Evolutionary conservation across 2,329 filamentous ascomycete genomes (phyloP).

Genomic region (Metarhizium album): DNA sequence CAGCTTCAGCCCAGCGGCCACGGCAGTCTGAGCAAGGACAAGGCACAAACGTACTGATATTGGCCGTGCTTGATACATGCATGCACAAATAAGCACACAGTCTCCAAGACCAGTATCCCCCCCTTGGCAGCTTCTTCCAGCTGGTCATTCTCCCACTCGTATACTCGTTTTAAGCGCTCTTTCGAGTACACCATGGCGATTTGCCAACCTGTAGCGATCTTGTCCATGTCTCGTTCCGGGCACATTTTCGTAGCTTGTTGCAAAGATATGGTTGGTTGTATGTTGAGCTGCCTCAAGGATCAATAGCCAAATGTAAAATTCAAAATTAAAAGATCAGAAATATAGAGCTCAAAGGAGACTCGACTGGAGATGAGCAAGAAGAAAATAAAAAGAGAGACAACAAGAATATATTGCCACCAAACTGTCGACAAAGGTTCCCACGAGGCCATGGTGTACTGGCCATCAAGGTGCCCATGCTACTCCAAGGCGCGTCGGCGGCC

Average conservation of each 20-base stretch:
- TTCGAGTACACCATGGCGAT: conserved; percentile 27
- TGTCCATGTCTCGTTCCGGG: conserved; percentile 20
- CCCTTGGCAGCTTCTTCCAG: conserved; percentile 21
- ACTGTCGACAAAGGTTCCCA: background rate
- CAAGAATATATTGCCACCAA: background rate
- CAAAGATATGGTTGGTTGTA: background rate
- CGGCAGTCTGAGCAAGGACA: background rate
- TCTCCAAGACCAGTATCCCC: conserved; percentile 26
- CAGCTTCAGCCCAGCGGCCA: background rate
- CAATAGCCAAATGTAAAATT: too few relatives aligned
- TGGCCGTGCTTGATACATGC: conserved; percentile 26
- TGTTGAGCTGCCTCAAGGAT: background rate
- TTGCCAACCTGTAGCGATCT: conserved; percentile 26
- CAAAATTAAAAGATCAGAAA: background rate
- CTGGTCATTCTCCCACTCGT: conserved; percentile 21
- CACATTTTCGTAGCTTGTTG: conserved; percentile 4
- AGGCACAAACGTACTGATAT: conserved; percentile 18
- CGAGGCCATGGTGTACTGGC: background rate
- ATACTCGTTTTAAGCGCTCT: conserved; percentile 21
- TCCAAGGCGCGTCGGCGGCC: background rate
- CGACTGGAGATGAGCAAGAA: background rate
- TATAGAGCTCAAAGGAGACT: background rate
- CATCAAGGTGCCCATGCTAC: background rate
- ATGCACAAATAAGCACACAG: conserved; percentile 29
- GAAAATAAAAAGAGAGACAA: background rate